Evolutionary conservation across 2,329 filamentous ascomycete species (phyloP).

Genomic region (Venturia nashicola): DNA sequence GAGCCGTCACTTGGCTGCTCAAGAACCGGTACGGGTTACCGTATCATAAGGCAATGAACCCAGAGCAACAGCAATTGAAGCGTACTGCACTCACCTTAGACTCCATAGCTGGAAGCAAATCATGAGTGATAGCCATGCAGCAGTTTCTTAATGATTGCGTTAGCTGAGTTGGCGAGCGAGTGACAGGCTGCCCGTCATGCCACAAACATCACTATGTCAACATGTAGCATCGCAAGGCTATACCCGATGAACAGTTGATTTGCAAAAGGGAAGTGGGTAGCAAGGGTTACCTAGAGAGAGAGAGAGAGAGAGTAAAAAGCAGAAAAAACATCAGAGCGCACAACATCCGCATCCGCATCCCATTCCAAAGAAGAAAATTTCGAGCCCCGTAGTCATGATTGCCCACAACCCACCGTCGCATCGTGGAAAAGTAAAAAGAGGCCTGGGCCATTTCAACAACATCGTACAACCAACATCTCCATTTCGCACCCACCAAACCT

Average conservation of each 20-base stretch:
- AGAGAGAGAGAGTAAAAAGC: background rate
- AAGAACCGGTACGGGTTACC: too few relatives aligned
- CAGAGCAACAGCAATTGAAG: too few relatives aligned
- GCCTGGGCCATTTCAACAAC: background rate
- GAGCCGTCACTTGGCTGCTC: too few relatives aligned
- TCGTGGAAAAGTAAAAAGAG: conserved; percentile 1
- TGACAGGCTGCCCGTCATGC: background rate
- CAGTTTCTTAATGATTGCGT: background rate
- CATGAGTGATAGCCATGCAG: too few relatives aligned
- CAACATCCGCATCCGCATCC: background rate
- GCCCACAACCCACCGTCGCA: background rate
- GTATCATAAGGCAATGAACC: too few relatives aligned
- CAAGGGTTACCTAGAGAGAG: conserved; percentile 2
- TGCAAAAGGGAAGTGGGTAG: background rate
- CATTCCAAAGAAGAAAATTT: background rate
- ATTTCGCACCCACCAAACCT: background rate
- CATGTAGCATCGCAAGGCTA: background rate
- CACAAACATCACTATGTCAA: background rate
- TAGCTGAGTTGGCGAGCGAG: background rate
- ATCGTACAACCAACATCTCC: background rate
- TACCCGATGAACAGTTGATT: background rate
- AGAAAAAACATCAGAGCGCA: background rate
- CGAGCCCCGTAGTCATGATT: background rate
- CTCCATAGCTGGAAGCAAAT: too few relatives aligned
- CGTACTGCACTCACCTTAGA: too few relatives aligned